Base-by-base conservation (phyloP, 1,284 basidiomycete genomes). In the Kwoniella shivajii region DNA sequence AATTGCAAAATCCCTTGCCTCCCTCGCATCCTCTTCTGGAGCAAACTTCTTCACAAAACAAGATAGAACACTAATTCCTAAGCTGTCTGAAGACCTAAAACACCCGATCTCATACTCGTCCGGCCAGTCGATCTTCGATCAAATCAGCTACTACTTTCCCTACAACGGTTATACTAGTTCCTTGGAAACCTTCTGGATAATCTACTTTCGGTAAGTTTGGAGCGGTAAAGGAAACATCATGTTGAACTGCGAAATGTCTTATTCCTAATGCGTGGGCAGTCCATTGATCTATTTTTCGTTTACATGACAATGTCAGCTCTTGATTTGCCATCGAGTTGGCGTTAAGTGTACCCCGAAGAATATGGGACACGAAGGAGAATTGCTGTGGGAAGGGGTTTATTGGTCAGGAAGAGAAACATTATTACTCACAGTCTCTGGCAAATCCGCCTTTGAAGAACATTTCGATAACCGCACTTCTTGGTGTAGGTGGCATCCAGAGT, bases 71-170 rank as follows among this genome's bases (percentile, higher is more conserved):
- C n/a, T n/a, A n/a, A n/a, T n/a, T n/a, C n/a, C n/a, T n/a, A n/a
- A n/a, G n/a, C n/a, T n/a, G n/a, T n/a, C n/a, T n/a, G n/a, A n/a
- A n/a, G n/a, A n/a, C n/a, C n/a, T n/a, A n/a, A n/a, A n/a, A n/a
- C n/a, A n/a, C n/a, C n/a, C n/a, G n/a, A n/a, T 30, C 22, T 57
- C 59, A 69, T 50, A 57, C 51, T 93, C 93, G 77, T 90, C 93
- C 18, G 87, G 90, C 62, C 90, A 99, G 78, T 82, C 88, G 50
- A 89, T 97, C 79, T 82, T 97, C 72, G 86, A 83, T 71, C 85
- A 90, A 64, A 92, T 95, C 79, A 83, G 88, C 62, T 88, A 93
- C 78, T 86, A 92, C 27, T 83, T 95, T 74, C 88, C 93, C 69
- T 60, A 86, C 76, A 1, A 87, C 86, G 0, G 88, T 88, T 59